Evolutionary conservation across 257 asterid genomes (phyloP).

Genomic region (Plantago elongata): DNA sequence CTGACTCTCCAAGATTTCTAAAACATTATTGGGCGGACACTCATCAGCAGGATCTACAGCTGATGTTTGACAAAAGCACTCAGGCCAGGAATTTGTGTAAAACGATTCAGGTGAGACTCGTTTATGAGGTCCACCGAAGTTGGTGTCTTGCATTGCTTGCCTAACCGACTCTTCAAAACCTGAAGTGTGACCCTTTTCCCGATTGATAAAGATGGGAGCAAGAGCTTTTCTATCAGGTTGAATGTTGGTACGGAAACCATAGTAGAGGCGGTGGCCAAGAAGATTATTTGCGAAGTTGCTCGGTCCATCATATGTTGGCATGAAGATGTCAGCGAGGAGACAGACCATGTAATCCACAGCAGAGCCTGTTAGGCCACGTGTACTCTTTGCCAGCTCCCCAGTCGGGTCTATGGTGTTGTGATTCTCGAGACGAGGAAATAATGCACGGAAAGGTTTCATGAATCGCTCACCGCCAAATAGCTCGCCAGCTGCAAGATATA

Average conservation of each 20-base stretch:
- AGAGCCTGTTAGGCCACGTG: slow-evolving; percentile 72
- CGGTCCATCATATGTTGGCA: slow-evolving; percentile 98
- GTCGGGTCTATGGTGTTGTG: slow-evolving; percentile 64
- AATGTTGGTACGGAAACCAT: slow-evolving; percentile 86
- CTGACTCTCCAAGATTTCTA: slow-evolving; percentile 45
- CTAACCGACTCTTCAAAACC: slow-evolving; percentile 73
- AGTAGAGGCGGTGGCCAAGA: slow-evolving; percentile 96
- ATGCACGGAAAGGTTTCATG: slow-evolving; percentile 73
- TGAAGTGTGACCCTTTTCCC: slow-evolving; percentile 64
- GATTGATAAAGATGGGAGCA: slow-evolving; percentile 69
- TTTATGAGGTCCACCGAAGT: slow-evolving; percentile 87
- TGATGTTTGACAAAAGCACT: slow-evolving; percentile 80
- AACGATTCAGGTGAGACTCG: slow-evolving; percentile 84
- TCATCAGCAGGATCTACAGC: slow-evolving; percentile 60
- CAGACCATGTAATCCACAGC: slow-evolving; percentile 99
- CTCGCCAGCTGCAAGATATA: slow-evolving; percentile 95
- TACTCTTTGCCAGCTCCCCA: slow-evolving; percentile 45
- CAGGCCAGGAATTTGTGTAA: slow-evolving; percentile 95
- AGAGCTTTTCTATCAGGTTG: slow-evolving; percentile 84
- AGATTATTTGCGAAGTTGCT: slow-evolving; percentile 96
- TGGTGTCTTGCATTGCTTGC: slow-evolving; percentile 66
- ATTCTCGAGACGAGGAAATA: slow-evolving; percentile 86
- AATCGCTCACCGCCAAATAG: slow-evolving; percentile 91
- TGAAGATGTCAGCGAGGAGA: slow-evolving; percentile 85
- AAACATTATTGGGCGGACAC: slow-evolving; percentile 60